Base-by-base conservation (phyloP, 2,329 filamentous ascomycete genomes). In the Ceratocystiopsis sp. region DNA sequence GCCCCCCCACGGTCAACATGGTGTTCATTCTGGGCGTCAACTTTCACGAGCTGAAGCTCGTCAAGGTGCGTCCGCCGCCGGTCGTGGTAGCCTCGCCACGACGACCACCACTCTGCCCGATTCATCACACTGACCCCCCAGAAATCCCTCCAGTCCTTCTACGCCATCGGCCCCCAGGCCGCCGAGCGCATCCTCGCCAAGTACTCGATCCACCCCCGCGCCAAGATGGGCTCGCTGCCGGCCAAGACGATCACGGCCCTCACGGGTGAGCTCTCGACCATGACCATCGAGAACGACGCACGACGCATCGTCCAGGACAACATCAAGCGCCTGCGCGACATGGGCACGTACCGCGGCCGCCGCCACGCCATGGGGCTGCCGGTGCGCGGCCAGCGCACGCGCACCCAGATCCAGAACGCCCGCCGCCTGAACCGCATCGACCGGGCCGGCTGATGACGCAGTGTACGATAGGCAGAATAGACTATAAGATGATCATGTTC, bases 231-330 rank as follows among this genome's bases (percentile, higher is more conserved):
- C 58, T 70, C 75, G 9, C 65, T 98, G 17, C 70, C 75, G 38
- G 75, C 79, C 46, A 78, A 81, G 58, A 87, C 85, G 47, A 66
- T 94, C 52, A 79, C 84, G 42, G 80, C 82, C 42, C 68, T 98
- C 47, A 91, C 82, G 18, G 81, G 81, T 41, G 84, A 93, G 55
- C 68, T 98, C 36, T 84, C 85, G 15, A 79, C 78, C 43, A 87
- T 98, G 84, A 93, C 82, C 47, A 84, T 96, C 54, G 91, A 95
- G 61, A 93, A 82, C 60, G 87, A 96, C 55, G 69, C 93, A 50
- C 69, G 77, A 55, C 74, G 81, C 57, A 66, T 84, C 46, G 64
- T 95, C 35, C 71, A 80, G 54, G 84, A 94, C 41, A 91, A 96
- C 56, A 93, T 98, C 52, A 70, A 70, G 57, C 69, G 89, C 46